These are phyloP conservation scores for Amphibolis antarctica DNA, from an alignment of 106 monocot genomes.

Conservation along the genomic window DNA sequence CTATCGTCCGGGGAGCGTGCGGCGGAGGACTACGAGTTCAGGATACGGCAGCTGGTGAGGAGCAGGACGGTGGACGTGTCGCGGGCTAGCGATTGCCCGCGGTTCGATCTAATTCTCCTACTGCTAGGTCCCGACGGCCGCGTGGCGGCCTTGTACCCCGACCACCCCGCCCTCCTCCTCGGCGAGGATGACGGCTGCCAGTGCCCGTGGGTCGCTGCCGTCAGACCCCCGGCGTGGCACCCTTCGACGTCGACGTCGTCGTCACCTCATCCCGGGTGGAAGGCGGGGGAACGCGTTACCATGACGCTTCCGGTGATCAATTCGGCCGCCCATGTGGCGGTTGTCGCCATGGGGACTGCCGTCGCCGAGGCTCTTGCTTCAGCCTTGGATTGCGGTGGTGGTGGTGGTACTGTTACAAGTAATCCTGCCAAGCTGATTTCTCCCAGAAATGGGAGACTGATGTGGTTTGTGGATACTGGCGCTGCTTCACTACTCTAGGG, in stretches of 20 bases:
- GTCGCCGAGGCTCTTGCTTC: conserved; percentile 4
- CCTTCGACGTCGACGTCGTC: neutral
- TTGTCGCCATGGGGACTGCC: conserved; percentile 1
- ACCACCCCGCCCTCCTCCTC: conserved; percentile 2
- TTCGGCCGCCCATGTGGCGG: conserved; percentile 4
- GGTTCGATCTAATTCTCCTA: conserved; percentile 10
- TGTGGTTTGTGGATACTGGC: conserved; percentile 12
- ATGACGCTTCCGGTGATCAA: conserved; percentile 17
- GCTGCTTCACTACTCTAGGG: conserved; percentile 8
- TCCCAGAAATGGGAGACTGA: conserved; percentile 4
- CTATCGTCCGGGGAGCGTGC: neutral
- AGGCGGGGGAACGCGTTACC: neutral
- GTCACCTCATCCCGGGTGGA: neutral
- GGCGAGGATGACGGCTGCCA: neutral
- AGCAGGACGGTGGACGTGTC: conserved; percentile 9
- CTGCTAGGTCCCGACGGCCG: conserved; percentile 1
- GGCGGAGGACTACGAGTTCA: conserved; percentile 14
- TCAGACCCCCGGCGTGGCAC: neutral
- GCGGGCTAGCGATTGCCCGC: conserved; percentile 8
- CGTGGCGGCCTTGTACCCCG: conserved; percentile 1
- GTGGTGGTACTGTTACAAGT: no score
- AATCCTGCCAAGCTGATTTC: conserved; percentile 3
- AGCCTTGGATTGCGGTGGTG: neutral
- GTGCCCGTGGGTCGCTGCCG: conserved; percentile 9
- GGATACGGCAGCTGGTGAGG: conserved; percentile 10